Evolutionary conservation across 1,139 yeast genomes (phyloP).

Genomic region (Sugiyamaella xylanicola): DNA sequence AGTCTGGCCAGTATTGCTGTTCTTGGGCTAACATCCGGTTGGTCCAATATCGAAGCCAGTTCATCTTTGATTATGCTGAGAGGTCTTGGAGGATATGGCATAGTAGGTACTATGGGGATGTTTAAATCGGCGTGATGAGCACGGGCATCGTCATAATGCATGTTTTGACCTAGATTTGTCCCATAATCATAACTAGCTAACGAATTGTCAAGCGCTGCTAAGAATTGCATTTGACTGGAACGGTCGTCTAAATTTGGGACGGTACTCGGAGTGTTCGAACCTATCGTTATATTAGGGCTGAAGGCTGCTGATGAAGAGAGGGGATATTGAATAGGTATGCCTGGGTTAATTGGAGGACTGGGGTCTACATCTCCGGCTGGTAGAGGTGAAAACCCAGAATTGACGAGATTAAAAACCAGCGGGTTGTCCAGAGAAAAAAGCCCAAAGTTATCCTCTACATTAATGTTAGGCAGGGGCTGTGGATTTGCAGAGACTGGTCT

Average conservation of each 20-base stretch:
- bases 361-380: neutral
- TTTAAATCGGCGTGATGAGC: neutral
- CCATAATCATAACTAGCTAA: neutral
- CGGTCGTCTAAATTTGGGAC: neutral
- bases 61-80: conserved; percentile 15
- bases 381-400: conserved; percentile 8
- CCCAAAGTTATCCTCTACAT: conserved; percentile 3
- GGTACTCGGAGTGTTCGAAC: neutral
- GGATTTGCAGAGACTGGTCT: neutral
- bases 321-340: conserved; percentile 5
- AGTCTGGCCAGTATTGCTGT: neutral
- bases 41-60: conserved; percentile 10
- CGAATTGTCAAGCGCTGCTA: conserved; percentile 7
- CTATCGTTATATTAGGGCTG: neutral
- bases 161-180: neutral
- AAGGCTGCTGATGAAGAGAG: neutral
- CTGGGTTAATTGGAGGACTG: neutral
- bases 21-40: conserved; percentile 1
- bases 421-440: conserved; percentile 2
- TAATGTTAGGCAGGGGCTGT: neutral
- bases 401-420: conserved; percentile 3
- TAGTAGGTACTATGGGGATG: neutral
- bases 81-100: neutral
- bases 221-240: conserved; percentile 6
- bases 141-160: neutral